Evolutionary conservation across 2,329 filamentous ascomycete species (phyloP).

Genomic region (Sclerotinia borealis): DNA sequence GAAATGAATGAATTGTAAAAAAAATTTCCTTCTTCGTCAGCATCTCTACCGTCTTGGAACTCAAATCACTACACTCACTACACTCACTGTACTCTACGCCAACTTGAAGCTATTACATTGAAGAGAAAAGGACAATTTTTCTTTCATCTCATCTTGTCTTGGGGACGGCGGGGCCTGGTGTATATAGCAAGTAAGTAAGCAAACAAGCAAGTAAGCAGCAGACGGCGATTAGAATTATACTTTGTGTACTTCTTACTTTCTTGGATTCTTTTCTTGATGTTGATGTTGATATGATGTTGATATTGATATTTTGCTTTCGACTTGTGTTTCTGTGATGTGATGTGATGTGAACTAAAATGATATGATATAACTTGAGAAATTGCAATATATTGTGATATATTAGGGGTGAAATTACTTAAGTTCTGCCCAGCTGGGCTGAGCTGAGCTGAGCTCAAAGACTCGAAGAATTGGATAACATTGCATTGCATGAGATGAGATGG

Average conservation of each 20-base stretch:
- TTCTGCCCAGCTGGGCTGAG: too few relatives aligned
- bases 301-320: not conserved
- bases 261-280: not conserved
- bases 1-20: not conserved
- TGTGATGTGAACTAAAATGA: too few relatives aligned
- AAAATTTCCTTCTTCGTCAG: not conserved
- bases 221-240: not conserved
- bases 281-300: not conserved
- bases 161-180: not conserved
- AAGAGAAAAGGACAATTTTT: too few relatives aligned
- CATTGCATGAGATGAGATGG: too few relatives aligned
- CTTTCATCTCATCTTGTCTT: not conserved
- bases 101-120: not conserved
- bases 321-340: not conserved
- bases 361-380: too few relatives aligned
- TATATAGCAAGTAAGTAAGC: not conserved
- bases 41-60: not conserved
- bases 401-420: too few relatives aligned
- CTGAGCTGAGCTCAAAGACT: too few relatives aligned
- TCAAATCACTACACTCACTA: not conserved
- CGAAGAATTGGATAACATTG: too few relatives aligned
- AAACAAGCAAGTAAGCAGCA: too few relatives aligned
- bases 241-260: not conserved
- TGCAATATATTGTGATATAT: too few relatives aligned
- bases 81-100: not conserved